Evolutionary conservation across 2,329 filamentous ascomycete genomes (phyloP).

Genomic region (Didymella pomorum): DNA sequence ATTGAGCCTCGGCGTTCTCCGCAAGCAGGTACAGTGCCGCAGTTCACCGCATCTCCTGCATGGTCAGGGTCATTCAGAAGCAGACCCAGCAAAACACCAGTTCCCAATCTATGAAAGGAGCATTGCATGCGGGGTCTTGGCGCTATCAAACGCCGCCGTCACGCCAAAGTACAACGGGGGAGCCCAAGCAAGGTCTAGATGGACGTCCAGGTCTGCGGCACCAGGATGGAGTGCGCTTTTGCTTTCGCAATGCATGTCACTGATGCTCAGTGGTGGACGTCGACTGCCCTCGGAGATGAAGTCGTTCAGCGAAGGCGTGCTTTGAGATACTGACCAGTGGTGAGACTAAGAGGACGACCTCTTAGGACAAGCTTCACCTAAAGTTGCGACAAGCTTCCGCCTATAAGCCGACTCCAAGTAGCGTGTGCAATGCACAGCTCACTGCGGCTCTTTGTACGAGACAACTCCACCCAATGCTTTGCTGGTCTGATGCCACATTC

Average conservation of each 20-base stretch:
- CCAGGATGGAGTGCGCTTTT: background rate
- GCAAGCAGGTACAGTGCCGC: constrained; percentile 1
- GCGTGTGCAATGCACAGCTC: background rate
- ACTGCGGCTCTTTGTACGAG: background rate
- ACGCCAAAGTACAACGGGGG: background rate
- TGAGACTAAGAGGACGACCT: background rate
- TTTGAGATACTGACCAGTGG: background rate
- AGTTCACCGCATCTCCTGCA: background rate
- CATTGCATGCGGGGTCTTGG: background rate
- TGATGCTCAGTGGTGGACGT: background rate
- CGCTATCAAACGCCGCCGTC: background rate
- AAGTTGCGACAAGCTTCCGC: constrained; percentile 2
- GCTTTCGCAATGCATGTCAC: background rate
- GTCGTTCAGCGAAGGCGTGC: background rate
- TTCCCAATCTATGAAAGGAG: constrained; percentile 5
- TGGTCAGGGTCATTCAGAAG: background rate
- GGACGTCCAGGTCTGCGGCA: no score
- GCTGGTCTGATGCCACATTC: constrained; percentile 5
- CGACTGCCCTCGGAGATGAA: background rate
- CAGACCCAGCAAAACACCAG: background rate
- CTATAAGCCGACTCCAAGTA: background rate
- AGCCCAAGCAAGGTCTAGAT: background rate
- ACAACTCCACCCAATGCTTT: background rate
- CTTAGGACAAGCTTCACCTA: background rate
- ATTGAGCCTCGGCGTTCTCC: constrained; percentile 6